phyloP scores from a whole-genome alignment of 2,329 filamentous ascomycete genomes.

The Podosphaera fusca region DNA sequence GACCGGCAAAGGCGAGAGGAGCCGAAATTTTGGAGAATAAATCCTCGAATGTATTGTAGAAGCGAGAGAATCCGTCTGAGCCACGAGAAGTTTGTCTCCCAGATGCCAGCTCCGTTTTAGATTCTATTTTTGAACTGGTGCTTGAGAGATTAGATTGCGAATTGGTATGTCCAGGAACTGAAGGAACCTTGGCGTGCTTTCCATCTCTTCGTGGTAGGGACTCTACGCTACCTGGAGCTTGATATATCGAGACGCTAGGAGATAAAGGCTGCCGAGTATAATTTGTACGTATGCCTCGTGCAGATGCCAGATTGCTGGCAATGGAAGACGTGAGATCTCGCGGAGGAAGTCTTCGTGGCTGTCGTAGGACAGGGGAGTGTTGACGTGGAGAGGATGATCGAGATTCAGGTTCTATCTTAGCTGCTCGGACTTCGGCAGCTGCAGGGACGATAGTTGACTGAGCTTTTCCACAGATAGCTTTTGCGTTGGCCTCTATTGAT shows the following conservation, averaged over 20 bases:
- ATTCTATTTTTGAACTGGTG: slow-evolving; percentile 16
- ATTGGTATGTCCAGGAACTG: slow-evolving; percentile 24
- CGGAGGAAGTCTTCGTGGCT: slow-evolving; percentile 22
- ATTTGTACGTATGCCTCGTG: slow-evolving; percentile 50
- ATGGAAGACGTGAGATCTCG: slow-evolving; percentile 63
- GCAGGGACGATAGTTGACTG: slow-evolving; percentile 13
- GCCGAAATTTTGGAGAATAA: slow-evolving; percentile 77
- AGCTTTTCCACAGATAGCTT: slow-evolving; percentile 11
- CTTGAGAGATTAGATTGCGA: slow-evolving; percentile 17
- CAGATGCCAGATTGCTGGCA: slow-evolving; percentile 68
- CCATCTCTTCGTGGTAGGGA: slow-evolving; percentile 27
- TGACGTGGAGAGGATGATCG: slow-evolving; percentile 11
- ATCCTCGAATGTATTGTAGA: slow-evolving; percentile 78
- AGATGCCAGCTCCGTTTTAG: slow-evolving; percentile 12
- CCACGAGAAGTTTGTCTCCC: slow-evolving; percentile 11
- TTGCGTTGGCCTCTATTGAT: slow-evolving; percentile 11
- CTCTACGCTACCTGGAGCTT: slow-evolving; percentile 47
- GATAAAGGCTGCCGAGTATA: slow-evolving; percentile 44
- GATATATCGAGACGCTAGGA: slow-evolving; percentile 51
- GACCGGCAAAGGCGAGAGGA: slow-evolving; percentile 74
- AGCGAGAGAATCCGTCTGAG: slow-evolving; percentile 69
- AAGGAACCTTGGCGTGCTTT: slow-evolving; percentile 27
- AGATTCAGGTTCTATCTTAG: slow-evolving; percentile 14
- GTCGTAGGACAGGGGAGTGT: slow-evolving; percentile 10
- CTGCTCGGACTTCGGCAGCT: slow-evolving; percentile 14